Evolutionary conservation across 2,329 filamentous ascomycete species (phyloP), one percentile per base, ranked within the genome.

Genomic region (Penicillium occitanis): DNA sequence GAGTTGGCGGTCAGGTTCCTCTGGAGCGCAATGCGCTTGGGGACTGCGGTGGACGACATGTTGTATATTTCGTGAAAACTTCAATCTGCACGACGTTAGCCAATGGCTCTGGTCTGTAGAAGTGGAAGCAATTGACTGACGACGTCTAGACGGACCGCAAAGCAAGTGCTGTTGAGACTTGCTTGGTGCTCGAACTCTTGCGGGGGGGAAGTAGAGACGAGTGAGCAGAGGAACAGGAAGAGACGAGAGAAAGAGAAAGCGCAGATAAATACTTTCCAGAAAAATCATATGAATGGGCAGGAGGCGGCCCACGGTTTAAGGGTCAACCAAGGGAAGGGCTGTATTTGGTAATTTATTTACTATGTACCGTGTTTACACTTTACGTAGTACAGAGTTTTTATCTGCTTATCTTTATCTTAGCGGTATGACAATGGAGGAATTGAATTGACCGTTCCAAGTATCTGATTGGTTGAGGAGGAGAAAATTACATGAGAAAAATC

Each of bases 1-100:
- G 85, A 86, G 65, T 86, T 83, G 68, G 82, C 77, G 67, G 85
- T 84, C 68, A 79, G 77, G 72, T 82, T 82, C 71, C 85, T 84
- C 67, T 84, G 79, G 62, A 85, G 81, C 71, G 84, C 83, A 71
- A 76, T 71, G 72, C 78, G 76, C 66, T 80, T 79, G 50, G 65
- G 65, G 55, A 82, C 53, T 37, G 80, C 80, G 60, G 85, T 86
- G 69, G 84, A 83, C 68, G 85, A 83, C 83, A 83, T 83, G 19
- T 55, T 40, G 55, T 33, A 50, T 72, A 30, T 64, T 37, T 50
- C 30, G 42, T 22, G 42, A 57, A 40, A 65, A 62, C 28, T 44
- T 30, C 61, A 68, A 48, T 46, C 65, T 46, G 61, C n/a, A 17
- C 28, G 50, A 33, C 50, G 8, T 35, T 57, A 37, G 33, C 17